Conservation (phyloP, 2,329 filamentous ascomycete genomes). For the Eutypella sp. region DNA sequence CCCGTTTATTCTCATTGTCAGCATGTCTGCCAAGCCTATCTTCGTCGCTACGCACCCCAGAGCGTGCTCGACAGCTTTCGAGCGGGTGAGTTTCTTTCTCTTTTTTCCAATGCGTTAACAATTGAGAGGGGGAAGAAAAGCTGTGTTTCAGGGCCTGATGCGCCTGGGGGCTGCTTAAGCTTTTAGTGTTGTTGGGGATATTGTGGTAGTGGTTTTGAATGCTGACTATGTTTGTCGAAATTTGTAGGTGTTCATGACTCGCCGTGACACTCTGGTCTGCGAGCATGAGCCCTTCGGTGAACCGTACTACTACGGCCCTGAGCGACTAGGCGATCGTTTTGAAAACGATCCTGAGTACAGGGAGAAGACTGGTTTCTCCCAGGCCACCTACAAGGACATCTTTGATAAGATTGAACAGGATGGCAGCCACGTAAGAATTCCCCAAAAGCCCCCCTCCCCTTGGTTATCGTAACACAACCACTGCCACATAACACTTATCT, state of each 20-base stretch:
- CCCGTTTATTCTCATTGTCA: conserved; percentile 21
- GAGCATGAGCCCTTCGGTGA: conserved; percentile 96
- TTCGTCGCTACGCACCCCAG: conserved; percentile 92
- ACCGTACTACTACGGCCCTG: conserved; percentile 92
- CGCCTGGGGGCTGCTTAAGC: too few species aligned
- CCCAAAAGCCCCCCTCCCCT: conserved; percentile 10
- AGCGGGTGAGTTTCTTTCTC: conserved; percentile 60
- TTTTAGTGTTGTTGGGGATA: too few species aligned
- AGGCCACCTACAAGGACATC: conserved; percentile 71
- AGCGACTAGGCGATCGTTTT: conserved; percentile 76
- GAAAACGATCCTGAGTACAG: conserved; percentile 58
- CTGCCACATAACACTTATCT: background rate
- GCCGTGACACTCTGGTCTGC: conserved; percentile 72
- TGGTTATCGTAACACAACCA: conserved; percentile 6
- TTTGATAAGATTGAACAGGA: conserved; percentile 70
- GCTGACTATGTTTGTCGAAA: too few species aligned
- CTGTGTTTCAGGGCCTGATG: too few species aligned
- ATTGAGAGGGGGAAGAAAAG: background rate
- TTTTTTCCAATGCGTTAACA: conserved; percentile 4
- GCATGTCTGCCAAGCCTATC: conserved; percentile 74
- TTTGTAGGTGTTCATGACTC: conserved; percentile 94
- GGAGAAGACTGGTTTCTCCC: conserved; percentile 58
- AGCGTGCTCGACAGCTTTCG: conserved; percentile 95
- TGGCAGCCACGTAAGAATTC: conserved; percentile 61
- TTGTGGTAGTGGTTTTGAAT: too few species aligned